Base-by-base conservation (phyloP, 441 rosid genomes). In the Manihot esculenta region DNA sequence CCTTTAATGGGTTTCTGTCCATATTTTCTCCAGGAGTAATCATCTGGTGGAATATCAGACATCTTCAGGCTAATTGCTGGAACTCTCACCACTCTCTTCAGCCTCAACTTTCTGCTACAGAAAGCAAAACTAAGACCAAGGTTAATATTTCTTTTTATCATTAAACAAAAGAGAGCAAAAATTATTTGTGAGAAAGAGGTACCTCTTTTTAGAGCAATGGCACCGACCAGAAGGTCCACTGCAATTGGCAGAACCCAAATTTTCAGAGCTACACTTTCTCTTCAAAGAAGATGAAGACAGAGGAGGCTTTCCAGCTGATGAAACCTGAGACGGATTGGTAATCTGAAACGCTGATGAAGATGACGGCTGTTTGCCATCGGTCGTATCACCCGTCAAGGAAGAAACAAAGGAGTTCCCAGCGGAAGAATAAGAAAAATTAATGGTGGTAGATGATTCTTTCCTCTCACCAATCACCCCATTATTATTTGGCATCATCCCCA, bases 1-100 rank as follows among this genome's bases (percentile, higher is more conserved):
- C 95, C 95, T 84, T 89, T 89, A 63, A 89, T 89, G n/a, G 92
- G 91, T 71, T 89, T 89, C 68, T 89, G 92, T 18, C 95, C 95
- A 47, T 87, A 89, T 69, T 89, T 89, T 77, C 95, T 86, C 95
- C 91, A 89, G 0, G 95, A 89, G 64, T 78, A 89, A 77, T 89
- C 95, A 76, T 89, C 92, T 0, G 92, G 87, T 49, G 95, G 95
- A 64, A 87, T 89, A 77, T 89, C 95, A 3, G 90, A 85, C 66
- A 87, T 79, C 80, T 87, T 89, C 81, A 77, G 79, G 79, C 94
- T 89, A 59, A 87, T 86, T 35, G 94, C 89, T 63, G 92, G 90
- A 17, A 89, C 92, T 72, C 84, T 89, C 69, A 86, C 85, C 35
- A 85, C 84, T 62, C 83, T 86, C 86, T 83, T 89, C 72, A 86